These are phyloP conservation scores for Populus deltoides DNA, from an alignment of 345 rosid species.

Conservation along the genomic window DNA sequence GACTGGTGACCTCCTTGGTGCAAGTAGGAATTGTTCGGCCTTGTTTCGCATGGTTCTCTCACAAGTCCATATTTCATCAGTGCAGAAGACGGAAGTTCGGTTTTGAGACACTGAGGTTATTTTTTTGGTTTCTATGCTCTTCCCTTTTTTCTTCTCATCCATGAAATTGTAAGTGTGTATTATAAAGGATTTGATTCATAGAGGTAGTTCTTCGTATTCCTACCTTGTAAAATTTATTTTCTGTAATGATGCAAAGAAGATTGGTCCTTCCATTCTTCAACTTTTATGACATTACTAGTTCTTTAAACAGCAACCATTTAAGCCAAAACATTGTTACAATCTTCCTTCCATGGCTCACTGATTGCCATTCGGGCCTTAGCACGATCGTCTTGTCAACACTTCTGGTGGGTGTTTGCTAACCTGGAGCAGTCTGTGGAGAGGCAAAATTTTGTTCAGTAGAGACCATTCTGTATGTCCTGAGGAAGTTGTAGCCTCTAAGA, in stretches of 20 bases:
- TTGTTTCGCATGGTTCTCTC: slow-evolving; percentile 5
- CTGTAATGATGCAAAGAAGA: slow-evolving; percentile 32
- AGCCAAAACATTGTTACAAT: background rate
- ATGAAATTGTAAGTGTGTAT: slow-evolving; percentile 35
- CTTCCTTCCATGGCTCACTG: background rate
- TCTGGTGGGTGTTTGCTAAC: background rate
- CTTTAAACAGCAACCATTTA: background rate
- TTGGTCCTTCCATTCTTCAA: background rate
- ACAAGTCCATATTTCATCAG: background rate
- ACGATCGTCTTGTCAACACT: background rate
- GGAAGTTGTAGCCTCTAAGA: background rate
- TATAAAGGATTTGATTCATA: slow-evolving; percentile 39
- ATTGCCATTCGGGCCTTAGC: background rate
- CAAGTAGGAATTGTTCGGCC: slow-evolving; percentile 15
- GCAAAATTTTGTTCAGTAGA: background rate
- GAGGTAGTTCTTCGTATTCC: slow-evolving; percentile 23
- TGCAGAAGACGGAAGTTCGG: slow-evolving; percentile 7
- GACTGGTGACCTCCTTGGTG: background rate
- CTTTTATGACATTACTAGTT: background rate
- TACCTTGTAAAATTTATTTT: slow-evolving; percentile 21
- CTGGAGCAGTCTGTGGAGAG: background rate
- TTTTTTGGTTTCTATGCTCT: slow-evolving; percentile 7
- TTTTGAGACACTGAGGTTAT: slow-evolving; percentile 12
- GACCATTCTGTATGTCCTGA: background rate
- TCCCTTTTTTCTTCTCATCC: slow-evolving; percentile 2